A percentile compares a stretch with the other conserved stretches of the same genome.
These are phyloP conservation scores for Colletotrichum tanaceti DNA, from an alignment of 2,329 filamentous ascomycete genomes.

Conservation along the genomic window DNA sequence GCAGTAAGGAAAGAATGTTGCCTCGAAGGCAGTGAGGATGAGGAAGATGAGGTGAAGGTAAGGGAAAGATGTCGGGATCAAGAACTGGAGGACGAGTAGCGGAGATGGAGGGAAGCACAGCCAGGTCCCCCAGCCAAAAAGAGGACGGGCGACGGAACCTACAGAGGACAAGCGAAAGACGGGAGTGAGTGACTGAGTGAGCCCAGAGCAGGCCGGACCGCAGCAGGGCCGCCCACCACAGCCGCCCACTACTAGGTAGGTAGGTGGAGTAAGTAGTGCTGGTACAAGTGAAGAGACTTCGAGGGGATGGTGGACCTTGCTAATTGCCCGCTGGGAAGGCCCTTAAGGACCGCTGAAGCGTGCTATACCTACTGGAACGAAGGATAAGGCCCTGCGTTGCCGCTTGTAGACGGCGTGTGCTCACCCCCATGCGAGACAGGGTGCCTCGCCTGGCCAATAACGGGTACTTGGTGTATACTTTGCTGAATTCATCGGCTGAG, in stretches of 20 bases:
- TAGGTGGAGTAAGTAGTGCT: constrained; percentile 34
- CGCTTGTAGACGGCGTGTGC: constrained; percentile 17
- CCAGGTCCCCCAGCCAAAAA: constrained; percentile 31
- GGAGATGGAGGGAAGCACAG: constrained; percentile 26
- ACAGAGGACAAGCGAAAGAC: constrained; percentile 12
- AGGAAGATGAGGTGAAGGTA: constrained; percentile 29
- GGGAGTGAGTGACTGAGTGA: constrained; percentile 11
- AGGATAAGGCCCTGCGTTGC: neutral
- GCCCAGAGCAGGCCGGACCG: constrained; percentile 33
- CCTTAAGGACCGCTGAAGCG: constrained; percentile 28
- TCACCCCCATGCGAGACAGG: constrained; percentile 36
- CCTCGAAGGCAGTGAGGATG: constrained; percentile 29
- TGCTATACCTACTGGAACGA: neutral
- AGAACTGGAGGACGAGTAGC: constrained; percentile 32
- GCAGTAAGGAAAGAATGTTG: constrained; percentile 13
- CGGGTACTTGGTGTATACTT: constrained; percentile 38
- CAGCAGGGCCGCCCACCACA: constrained; percentile 34
- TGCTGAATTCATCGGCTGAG: constrained; percentile 40
- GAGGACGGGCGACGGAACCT: constrained; percentile 26
- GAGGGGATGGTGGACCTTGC: neutral
- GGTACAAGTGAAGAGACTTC: neutral
- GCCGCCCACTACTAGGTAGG: neutral
- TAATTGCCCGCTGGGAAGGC: neutral
- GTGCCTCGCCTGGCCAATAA: constrained; percentile 30
- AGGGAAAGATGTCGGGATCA: constrained; percentile 32